Evolutionary conservation across 176 grass and related monocot species (phyloP).

Genomic region (Olyra latifolia): DNA sequence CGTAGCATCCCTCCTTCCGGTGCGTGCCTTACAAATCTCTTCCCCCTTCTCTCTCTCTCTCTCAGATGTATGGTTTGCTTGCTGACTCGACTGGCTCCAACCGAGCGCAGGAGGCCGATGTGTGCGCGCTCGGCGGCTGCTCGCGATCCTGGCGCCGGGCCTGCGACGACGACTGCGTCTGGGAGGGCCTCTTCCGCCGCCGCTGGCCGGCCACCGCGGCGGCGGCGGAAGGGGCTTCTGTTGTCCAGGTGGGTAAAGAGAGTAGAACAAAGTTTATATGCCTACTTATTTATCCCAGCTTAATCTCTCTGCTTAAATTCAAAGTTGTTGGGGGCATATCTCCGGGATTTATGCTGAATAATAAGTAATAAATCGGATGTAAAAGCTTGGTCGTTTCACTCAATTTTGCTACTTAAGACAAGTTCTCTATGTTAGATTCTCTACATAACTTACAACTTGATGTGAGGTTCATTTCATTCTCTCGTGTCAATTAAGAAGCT

Average conservation of each 20-base stretch:
- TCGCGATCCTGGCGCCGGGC: conserved; percentile 51
- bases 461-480: neutral
- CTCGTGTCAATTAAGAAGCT: neutral
- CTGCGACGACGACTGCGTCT: conserved; percentile 61
- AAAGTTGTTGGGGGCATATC: neutral
- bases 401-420: neutral
- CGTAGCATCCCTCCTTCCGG: conserved; percentile 54
- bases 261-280: neutral
- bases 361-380: neutral
- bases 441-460: neutral
- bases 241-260: conserved; percentile 7
- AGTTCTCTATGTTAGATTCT: neutral
- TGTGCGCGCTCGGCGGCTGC: conserved; percentile 64
- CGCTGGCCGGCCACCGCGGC: conserved; percentile 41
- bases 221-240: conserved; percentile 10
- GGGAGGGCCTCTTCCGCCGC: conserved; percentile 63
- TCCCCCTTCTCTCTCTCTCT: neutral
- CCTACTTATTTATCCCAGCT: neutral
- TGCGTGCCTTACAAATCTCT: neutral
- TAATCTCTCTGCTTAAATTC: neutral
- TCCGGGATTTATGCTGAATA: neutral
- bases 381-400: neutral
- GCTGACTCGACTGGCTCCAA: conserved; percentile 19
- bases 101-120: conserved; percentile 49
- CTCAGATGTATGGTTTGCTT: neutral